A percentile compares a stretch with the other conserved stretches of the same genome.
phyloP scores from a whole-genome alignment of 2,329 filamentous ascomycete genomes.

The Fusarium keratoplasticum region DNA sequence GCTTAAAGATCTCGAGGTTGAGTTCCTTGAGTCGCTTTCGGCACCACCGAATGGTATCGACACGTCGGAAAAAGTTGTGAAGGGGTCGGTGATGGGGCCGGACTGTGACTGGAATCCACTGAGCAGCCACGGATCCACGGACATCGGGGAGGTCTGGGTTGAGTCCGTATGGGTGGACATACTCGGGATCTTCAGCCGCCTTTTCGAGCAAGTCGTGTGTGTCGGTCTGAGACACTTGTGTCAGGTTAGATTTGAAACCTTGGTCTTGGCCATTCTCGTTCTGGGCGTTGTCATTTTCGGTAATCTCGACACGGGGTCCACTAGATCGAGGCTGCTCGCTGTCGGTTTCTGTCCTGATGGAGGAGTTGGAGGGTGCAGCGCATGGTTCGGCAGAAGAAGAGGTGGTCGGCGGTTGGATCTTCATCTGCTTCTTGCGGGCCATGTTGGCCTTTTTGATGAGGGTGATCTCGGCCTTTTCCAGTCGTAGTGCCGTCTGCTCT shows the following conservation, averaged over 20 bases:
- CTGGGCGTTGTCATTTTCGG: conserved; percentile 1
- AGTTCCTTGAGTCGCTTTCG: conserved; percentile 63
- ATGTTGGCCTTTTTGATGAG: conserved; percentile 84
- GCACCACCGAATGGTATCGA: conserved; percentile 94
- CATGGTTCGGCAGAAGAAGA: conserved; percentile 21
- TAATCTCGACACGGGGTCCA: conserved; percentile 8
- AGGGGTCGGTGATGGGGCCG: conserved; percentile 79
- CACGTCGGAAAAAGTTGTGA: conserved; percentile 82
- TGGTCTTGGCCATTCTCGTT: conserved; percentile 3
- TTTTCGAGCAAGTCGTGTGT: conserved; percentile 32
- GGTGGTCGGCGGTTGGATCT: conserved; percentile 1
- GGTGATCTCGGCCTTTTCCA: conserved; percentile 89
- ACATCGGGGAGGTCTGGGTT: conserved; percentile 52
- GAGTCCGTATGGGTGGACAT: conserved; percentile 53
- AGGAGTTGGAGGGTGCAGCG: conserved; percentile 25
- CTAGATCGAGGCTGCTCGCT: conserved; percentile 15
- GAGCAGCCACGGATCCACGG: conserved; percentile 70
- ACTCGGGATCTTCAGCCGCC: conserved; percentile 47
- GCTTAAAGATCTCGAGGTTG: conserved; percentile 64
- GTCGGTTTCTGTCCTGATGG: conserved; percentile 17
- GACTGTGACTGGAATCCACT: conserved; percentile 79
- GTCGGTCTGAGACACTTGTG: conserved; percentile 20
- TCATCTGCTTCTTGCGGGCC: conserved; percentile 69
- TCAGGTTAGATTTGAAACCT: conserved; percentile 24
- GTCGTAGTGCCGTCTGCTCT: conserved; percentile 80